Evolutionary conservation across 2,329 filamentous ascomycete genomes (phyloP).

Genomic region (Arachnomyces sp.): DNA sequence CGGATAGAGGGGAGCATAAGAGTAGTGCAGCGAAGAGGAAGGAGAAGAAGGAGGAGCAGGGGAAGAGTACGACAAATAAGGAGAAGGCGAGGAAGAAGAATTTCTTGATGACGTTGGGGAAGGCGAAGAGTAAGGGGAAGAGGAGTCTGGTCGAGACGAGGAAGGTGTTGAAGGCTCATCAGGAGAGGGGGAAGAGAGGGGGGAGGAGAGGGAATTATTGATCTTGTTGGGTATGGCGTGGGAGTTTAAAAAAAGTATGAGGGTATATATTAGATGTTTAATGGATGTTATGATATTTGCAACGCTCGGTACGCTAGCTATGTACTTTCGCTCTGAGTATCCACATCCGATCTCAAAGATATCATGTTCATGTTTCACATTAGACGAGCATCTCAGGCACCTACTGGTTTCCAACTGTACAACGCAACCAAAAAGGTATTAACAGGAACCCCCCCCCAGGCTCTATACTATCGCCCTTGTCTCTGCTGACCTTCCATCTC

Average conservation of each 20-base stretch:
- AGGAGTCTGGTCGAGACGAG: slow-evolving; percentile 79
- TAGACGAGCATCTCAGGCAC: too few species aligned
- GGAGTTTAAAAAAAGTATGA: not conserved
- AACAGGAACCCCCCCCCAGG: too few species aligned
- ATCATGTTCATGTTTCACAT: too few species aligned
- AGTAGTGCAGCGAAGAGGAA: slow-evolving; percentile 74
- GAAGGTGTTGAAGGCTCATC: slow-evolving; percentile 70
- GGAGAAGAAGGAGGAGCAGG: slow-evolving; percentile 77
- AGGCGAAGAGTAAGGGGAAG: slow-evolving; percentile 94
- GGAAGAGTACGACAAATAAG: slow-evolving; percentile 94
- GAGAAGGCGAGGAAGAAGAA: slow-evolving; percentile 98
- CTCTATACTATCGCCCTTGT: too few species aligned
- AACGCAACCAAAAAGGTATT: too few species aligned
- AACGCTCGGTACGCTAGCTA: too few species aligned
- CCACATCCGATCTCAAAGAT: too few species aligned
- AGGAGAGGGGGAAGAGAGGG: slow-evolving; percentile 73
- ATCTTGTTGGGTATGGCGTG: slow-evolving; percentile 6
- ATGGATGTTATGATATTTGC: too few species aligned
- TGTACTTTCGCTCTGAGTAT: too few species aligned
- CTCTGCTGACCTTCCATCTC: too few species aligned
- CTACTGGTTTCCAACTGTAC: too few species aligned
- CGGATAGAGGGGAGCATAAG: slow-evolving; percentile 70
- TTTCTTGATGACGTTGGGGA: slow-evolving; percentile 94
- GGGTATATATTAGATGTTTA: not conserved
- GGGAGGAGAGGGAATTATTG: slow-evolving; percentile 66